Evolutionary conservation across 345 rosid genomes (phyloP), one percentile per base, ranked within the genome.

Genomic region (Pelargonium nanum): DNA sequence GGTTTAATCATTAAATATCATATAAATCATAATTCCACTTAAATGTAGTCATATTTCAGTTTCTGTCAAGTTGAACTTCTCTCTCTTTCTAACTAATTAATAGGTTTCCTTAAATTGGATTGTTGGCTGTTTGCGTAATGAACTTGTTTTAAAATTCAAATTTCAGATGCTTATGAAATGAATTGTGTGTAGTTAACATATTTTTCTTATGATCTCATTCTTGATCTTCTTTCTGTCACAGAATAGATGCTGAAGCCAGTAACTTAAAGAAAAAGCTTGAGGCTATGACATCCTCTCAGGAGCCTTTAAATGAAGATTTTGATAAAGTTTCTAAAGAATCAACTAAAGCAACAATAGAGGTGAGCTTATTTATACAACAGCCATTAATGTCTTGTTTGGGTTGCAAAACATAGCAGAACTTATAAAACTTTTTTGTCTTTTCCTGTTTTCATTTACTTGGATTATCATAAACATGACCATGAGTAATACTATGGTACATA

Each of bases 161-260:
- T 40, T 40, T 40, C 48, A 40, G 48, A 40, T 9, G 9, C 48
- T 40, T 40, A 40, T 40, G 32, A 28, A 28, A 28, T 2, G 32
- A 28, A 28, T 3, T 28, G 7, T 28, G 32, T 28, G 4, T 28
- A 28, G 32, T 28, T 28, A 28, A 28, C 7, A 7, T 17, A 8
- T 40, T 40, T 15, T 40, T 6, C 48, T 40, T 40, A 40, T 17
- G 15, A 40, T 40, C 60, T 24, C 16, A 48, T 56, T 54, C 34
- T 53, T 76, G 23, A 44, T 65, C 54, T 67, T 40, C 61, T 58
- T 54, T 40, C 28, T 68, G 65, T 76, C 56, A 56, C 86, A 84
- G 98, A 75, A 80, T 85, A 70, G 88, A 92, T 81, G 86, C 77
- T 66, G 97, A 92, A 85, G 80, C 85, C 61, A 72, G 60, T 57